Percentiles rank a stretch among this genome's conserved stretches.
phyloP scores from a whole-genome alignment of 179 eudicot genomes.

The Pouteria campechiana region DNA sequence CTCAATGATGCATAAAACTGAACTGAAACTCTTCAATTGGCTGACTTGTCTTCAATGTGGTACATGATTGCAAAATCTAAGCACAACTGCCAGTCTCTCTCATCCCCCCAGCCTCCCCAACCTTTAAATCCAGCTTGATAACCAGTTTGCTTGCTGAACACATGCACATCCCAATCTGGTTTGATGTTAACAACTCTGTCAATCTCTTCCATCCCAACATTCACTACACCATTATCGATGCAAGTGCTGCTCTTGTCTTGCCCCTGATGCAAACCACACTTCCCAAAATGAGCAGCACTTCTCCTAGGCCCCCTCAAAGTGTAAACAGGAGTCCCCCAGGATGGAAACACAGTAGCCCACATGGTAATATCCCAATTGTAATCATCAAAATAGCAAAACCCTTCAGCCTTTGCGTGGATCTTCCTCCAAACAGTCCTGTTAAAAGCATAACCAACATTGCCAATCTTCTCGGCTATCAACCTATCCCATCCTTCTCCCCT shows the following conservation, averaged over 20 bases:
- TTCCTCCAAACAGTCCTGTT: constrained; percentile 77
- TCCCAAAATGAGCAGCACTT: constrained; percentile 89
- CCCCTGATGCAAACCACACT: constrained; percentile 95
- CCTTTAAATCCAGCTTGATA: constrained; percentile 86
- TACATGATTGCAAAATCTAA: constrained; percentile 81
- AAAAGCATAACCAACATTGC: constrained; percentile 84
- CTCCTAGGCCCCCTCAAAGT: constrained; percentile 74
- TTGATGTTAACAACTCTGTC: constrained; percentile 51
- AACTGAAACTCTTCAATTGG: constrained; percentile 10
- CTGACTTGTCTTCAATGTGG: constrained; percentile 7
- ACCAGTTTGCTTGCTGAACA: constrained; percentile 48
- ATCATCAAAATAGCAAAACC: constrained; percentile 81
- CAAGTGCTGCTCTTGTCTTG: constrained; percentile 51
- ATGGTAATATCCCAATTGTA: constrained; percentile 98
- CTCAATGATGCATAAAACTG: no score
- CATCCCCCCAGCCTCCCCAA: constrained; percentile 99
- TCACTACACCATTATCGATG: constrained; percentile 52
- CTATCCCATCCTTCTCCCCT: constrained; percentile 59
- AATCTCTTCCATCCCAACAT: constrained; percentile 37
- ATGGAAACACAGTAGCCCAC: constrained; percentile 94
- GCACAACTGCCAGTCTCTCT: constrained; percentile 63
- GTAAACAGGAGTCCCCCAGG: constrained; percentile 77
- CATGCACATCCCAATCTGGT: constrained; percentile 48
- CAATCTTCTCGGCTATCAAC: constrained; percentile 82
- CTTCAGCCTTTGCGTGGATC: constrained; percentile 56